phyloP scores from a whole-genome alignment of 306 rosid genomes.

The Sphenostylis stenocarpa region DNA sequence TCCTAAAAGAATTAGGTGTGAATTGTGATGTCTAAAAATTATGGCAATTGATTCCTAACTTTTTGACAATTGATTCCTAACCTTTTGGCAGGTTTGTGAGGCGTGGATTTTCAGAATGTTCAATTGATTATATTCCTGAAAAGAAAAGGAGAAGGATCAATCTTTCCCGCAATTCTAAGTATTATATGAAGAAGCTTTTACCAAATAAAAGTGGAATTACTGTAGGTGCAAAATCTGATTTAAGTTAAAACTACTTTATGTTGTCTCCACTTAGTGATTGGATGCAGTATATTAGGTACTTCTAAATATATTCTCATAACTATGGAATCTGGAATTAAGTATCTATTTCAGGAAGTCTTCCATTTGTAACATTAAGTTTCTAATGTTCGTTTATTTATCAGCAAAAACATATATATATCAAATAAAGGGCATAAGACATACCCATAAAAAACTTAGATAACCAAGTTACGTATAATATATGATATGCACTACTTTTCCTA shows the following conservation, averaged over 20 bases:
- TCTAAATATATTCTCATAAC: conserved; percentile 4
- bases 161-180: conserved; percentile 90
- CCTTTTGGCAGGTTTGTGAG: conserved; percentile 81
- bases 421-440: no score
- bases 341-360: background rate
- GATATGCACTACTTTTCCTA: no score
- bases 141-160: conserved; percentile 64
- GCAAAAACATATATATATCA: no score
- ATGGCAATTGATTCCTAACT: background rate
- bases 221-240: conserved; percentile 42
- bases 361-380: background rate
- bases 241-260: conserved; percentile 17
- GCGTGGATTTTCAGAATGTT: conserved; percentile 94
- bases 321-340: conserved; percentile 3
- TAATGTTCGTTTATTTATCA: no score
- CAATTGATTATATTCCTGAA: conserved; percentile 77
- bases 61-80: conserved; percentile 30
- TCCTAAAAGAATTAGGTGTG: background rate
- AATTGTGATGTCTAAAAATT: no score
- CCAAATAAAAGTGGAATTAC: conserved; percentile 76
- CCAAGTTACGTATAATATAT: no score
- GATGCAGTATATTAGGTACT: conserved; percentile 19
- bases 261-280: background rate
- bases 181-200: conserved; percentile 76
- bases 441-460: no score